Evolutionary conservation across 441 rosid genomes (phyloP), one percentile per base, ranked within the genome.

Genomic region (Populus hybrid): DNA sequence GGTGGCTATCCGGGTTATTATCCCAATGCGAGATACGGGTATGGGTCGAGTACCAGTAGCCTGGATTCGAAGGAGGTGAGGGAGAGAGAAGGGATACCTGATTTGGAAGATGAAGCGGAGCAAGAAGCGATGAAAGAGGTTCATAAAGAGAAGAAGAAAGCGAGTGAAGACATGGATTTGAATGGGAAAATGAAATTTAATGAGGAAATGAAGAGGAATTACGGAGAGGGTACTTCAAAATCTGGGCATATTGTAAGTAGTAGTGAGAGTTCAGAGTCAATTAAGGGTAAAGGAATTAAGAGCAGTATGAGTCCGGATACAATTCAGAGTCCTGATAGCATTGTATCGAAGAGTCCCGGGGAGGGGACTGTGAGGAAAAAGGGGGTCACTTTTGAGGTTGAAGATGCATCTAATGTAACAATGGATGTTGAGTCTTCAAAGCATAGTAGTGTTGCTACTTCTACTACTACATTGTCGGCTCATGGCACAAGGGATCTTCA

Each of bases 71-170:
- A 92, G 76, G 98, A 90, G 81, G 96, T 95, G 76, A 89, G 98
- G 81, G 98, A 92, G 82, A 89, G 97, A 74, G 99, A 95, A 85
- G 97, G 98, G 76, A 95, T 95, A 76, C 99, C 98, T 64, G 98
- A 93, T 31, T 77, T 95, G 84, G 99, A 95, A 84, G 98, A 95
- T 64, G 99, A 93, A 80, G 89, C 93, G 0, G 96, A 95, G 83
- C 88, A 84, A 9, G 92, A 89, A 79, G 84, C 74, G 64, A 72
- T 76, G 67, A 87, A 84, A 82, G 87, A 85, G 28, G 77, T 83
- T 56, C 77, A 76, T 23, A 23, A 23, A 23, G 24, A 23, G 24
- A 23, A 23, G 24, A 23, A 23, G 79, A 83, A 79, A 78, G 74
- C 23, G n/a, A 84, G 79, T 75, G 82, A 72, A 69, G 76, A 81